These are phyloP conservation scores for Boletus rubroflammeus DNA, from an alignment of 768 basidiomycete genomes.

Conservation along the genomic window DNA sequence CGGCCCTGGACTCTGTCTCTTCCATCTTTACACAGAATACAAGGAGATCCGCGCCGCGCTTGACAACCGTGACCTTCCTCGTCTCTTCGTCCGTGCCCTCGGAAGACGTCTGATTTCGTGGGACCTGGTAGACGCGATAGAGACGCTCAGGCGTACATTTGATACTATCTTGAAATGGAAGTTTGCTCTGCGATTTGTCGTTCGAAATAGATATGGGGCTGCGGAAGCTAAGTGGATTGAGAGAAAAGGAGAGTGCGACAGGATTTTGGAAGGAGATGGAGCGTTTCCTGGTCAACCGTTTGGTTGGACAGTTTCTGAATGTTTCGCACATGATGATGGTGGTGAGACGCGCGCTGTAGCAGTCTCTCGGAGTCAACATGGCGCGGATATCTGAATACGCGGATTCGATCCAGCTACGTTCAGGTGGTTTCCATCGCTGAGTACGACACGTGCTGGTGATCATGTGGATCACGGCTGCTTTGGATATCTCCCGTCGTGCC, in stretches of 20 bases:
- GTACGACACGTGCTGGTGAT: slow-evolving; percentile 18
- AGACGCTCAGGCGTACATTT: slow-evolving; percentile 5
- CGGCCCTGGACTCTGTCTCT: neutral
- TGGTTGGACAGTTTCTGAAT: neutral
- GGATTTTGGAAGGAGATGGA: slow-evolving; percentile 25
- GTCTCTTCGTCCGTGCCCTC: slow-evolving; percentile 5
- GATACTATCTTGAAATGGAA: slow-evolving; percentile 20
- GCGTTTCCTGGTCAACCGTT: slow-evolving; percentile 11
- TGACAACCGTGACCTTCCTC: slow-evolving; percentile 10
- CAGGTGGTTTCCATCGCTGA: slow-evolving; percentile 27
- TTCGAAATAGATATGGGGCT: slow-evolving; percentile 21
- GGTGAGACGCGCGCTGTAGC: slow-evolving; percentile 2
- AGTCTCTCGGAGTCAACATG: slow-evolving; percentile 17
- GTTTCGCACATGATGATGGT: slow-evolving; percentile 27
- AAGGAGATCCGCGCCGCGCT: slow-evolving; percentile 26
- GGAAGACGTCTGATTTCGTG: neutral
- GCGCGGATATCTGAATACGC: slow-evolving; percentile 26
- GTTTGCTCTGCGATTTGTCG: slow-evolving; percentile 7
- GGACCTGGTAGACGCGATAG: slow-evolving; percentile 26
- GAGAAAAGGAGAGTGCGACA: slow-evolving; percentile 13
- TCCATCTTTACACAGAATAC: slow-evolving; percentile 21
- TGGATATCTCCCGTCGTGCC: slow-evolving; percentile 26
- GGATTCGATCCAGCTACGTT: slow-evolving; percentile 27
- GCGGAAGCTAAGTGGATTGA: slow-evolving; percentile 18
- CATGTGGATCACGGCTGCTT: slow-evolving; percentile 16